Evolutionary conservation across 192 early-diverging fungal species (phyloP).

Genomic region (Backusella morwellensis): DNA sequence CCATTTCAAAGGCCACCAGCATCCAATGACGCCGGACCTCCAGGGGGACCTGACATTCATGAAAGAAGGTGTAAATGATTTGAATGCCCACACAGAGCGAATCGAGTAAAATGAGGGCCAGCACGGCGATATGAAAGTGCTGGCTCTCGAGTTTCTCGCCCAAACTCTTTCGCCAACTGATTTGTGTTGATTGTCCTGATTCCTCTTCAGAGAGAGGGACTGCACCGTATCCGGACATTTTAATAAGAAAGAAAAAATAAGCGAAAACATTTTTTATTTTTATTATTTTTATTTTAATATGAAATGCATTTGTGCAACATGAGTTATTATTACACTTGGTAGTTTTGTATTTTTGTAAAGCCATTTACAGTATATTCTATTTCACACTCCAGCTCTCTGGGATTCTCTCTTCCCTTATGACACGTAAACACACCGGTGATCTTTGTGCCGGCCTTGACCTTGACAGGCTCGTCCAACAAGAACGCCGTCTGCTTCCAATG

Average conservation of each 20-base stretch:
- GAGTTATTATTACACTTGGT: neutral
- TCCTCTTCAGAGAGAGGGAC: neutral
- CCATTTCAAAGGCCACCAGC: constrained; percentile 30
- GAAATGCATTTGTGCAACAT: neutral
- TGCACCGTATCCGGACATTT: neutral
- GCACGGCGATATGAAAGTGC: constrained; percentile 19
- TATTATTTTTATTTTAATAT: no score
- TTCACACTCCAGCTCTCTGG: constrained; percentile 69
- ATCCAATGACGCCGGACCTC: neutral
- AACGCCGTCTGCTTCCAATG: constrained; percentile 99
- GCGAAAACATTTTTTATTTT: neutral
- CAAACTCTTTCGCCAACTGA: constrained; percentile 23
- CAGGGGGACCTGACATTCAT: constrained; percentile 23
- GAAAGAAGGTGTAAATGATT: constrained; percentile 33
- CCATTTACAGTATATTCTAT: constrained; percentile 43
- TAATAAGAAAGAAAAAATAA: neutral
- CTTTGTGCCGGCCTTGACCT: constrained; percentile 46
- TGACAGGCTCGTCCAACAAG: constrained; percentile 60
- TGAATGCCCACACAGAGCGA: constrained; percentile 25
- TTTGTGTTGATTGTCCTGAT: neutral
- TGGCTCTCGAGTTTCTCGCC: constrained; percentile 28
- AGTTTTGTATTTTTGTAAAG: constrained; percentile 17
- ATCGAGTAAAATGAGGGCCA: constrained; percentile 26
- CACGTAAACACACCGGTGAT: constrained; percentile 60
- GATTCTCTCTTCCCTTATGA: constrained; percentile 61